These are phyloP conservation scores for Helminthosporium solani DNA, from an alignment of 2,329 filamentous ascomycete species.

Conservation along the genomic window DNA sequence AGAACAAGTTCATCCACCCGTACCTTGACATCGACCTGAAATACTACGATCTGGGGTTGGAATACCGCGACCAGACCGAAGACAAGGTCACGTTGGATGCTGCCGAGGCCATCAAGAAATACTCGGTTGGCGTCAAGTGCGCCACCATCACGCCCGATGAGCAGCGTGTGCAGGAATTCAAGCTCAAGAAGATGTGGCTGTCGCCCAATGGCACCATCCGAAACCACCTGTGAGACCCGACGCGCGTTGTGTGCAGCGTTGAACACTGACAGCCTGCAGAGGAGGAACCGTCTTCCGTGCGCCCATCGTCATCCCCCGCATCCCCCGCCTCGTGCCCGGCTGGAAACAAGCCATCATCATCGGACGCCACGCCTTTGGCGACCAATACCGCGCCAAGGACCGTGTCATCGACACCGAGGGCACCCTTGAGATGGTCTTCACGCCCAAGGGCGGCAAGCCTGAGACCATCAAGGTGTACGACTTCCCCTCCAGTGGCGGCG, in stretches of 20 bases:
- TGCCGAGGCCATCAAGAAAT: slow-evolving; percentile 98
- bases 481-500: slow-evolving; percentile 81
- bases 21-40: slow-evolving; percentile 98
- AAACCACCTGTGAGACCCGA: slow-evolving; percentile 57
- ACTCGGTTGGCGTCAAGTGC: slow-evolving; percentile 98
- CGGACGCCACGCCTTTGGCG: slow-evolving; percentile 95
- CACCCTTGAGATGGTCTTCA: slow-evolving; percentile 93
- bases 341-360: slow-evolving; percentile 99
- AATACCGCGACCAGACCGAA: slow-evolving; percentile 93
- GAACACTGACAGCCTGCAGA: slow-evolving; percentile 35
- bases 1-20: slow-evolving; percentile 96
- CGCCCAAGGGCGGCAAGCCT: slow-evolving; percentile 75
- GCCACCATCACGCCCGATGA: slow-evolving; percentile 99
- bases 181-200: slow-evolving; percentile 99
- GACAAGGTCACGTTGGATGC: slow-evolving; percentile 95
- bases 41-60: slow-evolving; percentile 92
- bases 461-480: slow-evolving; percentile 88
- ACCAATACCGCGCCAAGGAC: slow-evolving; percentile 98
- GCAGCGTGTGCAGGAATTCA: slow-evolving; percentile 94
- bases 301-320: slow-evolving; percentile 91
- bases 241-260: not conserved
- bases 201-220: slow-evolving; percentile 89
- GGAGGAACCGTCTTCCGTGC: slow-evolving; percentile 98
- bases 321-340: slow-evolving; percentile 90
- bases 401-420: slow-evolving; percentile 77